Percentiles rank a stretch among this genome's conserved stretches.
These are phyloP conservation scores for Termitomyces sp. DNA, from an alignment of 768 basidiomycete species.

Conservation along the genomic window DNA sequence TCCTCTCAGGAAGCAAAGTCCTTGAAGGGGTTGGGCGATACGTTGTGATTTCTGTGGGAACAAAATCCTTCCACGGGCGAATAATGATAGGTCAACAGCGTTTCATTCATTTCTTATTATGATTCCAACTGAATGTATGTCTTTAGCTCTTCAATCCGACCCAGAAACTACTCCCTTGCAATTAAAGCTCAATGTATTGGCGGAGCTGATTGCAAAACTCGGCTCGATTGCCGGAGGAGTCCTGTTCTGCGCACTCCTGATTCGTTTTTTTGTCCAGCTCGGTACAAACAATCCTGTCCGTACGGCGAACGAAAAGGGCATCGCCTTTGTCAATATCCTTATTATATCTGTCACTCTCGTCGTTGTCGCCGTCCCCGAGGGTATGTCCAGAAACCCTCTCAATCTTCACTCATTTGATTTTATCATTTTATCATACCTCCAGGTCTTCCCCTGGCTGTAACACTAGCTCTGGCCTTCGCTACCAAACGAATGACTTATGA, in stretches of 20 bases:
- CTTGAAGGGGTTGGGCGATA: slow-evolving; percentile 92
- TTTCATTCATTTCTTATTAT: neutral
- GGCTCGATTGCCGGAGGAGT: slow-evolving; percentile 71
- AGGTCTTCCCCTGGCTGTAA: slow-evolving; percentile 94
- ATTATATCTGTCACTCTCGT: slow-evolving; percentile 89
- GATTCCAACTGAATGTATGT: slow-evolving; percentile 1
- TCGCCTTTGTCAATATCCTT: slow-evolving; percentile 86
- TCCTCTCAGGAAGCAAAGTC: slow-evolving; percentile 89
- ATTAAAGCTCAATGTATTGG: slow-evolving; percentile 87
- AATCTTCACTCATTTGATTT: neutral
- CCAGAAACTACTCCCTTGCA: slow-evolving; percentile 90
- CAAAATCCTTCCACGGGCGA: slow-evolving; percentile 90
- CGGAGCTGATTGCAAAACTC: slow-evolving; percentile 90
- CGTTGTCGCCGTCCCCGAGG: slow-evolving; percentile 45
- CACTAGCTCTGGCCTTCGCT: slow-evolving; percentile 93
- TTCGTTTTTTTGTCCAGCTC: slow-evolving; percentile 91
- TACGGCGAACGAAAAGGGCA: slow-evolving; percentile 76
- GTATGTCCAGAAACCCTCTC: slow-evolving; percentile 15
- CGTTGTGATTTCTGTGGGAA: slow-evolving; percentile 88
- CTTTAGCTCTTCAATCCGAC: slow-evolving; percentile 76
- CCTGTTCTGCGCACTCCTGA: slow-evolving; percentile 83
- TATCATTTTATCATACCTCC: slow-evolving; percentile 4
- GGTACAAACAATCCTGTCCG: slow-evolving; percentile 52
- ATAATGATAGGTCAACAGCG: slow-evolving; percentile 87
- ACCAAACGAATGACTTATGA: slow-evolving; percentile 98